Evolutionary conservation across 2,329 filamentous ascomycete species (phyloP).

Genomic region (Monascus ruber): DNA sequence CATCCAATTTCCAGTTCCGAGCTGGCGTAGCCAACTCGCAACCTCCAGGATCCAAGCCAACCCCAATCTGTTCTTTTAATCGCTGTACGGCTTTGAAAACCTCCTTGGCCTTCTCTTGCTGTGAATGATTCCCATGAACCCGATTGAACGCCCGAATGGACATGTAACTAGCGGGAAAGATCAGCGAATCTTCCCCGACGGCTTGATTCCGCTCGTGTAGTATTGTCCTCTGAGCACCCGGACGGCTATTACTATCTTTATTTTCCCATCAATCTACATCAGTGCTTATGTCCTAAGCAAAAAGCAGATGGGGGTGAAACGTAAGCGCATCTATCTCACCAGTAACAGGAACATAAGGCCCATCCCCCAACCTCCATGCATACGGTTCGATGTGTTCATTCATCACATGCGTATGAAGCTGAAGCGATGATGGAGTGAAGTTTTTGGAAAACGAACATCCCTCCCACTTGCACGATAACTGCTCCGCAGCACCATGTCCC

Average conservation of each 20-base stretch:
- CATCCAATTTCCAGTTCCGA: slow-evolving; percentile 38
- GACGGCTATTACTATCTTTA: slow-evolving; percentile 3
- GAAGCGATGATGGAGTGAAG: slow-evolving; percentile 6
- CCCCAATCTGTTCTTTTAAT: slow-evolving; percentile 41
- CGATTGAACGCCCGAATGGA: slow-evolving; percentile 31
- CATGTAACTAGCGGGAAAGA: slow-evolving; percentile 23
- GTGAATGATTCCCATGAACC: slow-evolving; percentile 29
- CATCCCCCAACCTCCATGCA: slow-evolving; percentile 50
- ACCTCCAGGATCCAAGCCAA: slow-evolving; percentile 43
- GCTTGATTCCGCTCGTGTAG: slow-evolving; percentile 8
- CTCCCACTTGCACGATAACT: slow-evolving; percentile 14
- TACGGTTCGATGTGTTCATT: slow-evolving; percentile 41
- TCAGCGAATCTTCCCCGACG: slow-evolving; percentile 20
- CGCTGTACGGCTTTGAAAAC: slow-evolving; percentile 35
- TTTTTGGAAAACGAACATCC: slow-evolving; percentile 5
- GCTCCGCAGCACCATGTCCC: slow-evolving; percentile 16
- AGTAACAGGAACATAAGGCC: slow-evolving; percentile 42
- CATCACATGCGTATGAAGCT: slow-evolving; percentile 38
- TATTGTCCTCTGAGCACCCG: background rate
- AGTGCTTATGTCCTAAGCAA: too few relatives aligned
- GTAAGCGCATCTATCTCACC: slow-evolving; percentile 36
- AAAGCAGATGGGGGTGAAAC: too few relatives aligned
- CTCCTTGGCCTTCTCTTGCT: slow-evolving; percentile 37
- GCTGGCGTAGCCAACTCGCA: slow-evolving; percentile 42
- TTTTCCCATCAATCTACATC: slow-evolving; percentile 1